A percentile compares a stretch with the other conserved stretches of the same genome.
phyloP scores from a whole-genome alignment of 2,329 filamentous ascomycete species.

The Penicillium digitatum region DNA sequence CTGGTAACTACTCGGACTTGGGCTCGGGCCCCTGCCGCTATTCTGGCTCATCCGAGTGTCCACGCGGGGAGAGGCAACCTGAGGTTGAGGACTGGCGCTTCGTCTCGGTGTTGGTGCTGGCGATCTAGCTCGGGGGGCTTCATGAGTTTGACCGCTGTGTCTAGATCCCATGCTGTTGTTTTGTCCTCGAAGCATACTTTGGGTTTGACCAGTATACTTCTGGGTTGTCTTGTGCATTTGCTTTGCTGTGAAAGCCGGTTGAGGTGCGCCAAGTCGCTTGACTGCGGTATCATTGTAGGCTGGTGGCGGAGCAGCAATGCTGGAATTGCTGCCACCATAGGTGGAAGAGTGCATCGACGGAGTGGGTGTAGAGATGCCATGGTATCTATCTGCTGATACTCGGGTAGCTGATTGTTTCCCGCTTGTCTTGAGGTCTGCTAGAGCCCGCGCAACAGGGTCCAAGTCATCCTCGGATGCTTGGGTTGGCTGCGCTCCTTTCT shows the following conservation, averaged over 20 bases:
- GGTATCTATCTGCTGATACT: conserved; percentile 93
- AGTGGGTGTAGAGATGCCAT: conserved; percentile 82
- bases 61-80: conserved; percentile 27
- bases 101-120: conserved; percentile 65
- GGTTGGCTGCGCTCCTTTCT: conserved; percentile 37
- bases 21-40: conserved; percentile 40
- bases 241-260: conserved; percentile 85
- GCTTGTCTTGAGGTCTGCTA: conserved; percentile 87
- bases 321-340: conserved; percentile 31
- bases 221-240: conserved; percentile 95
- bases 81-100: conserved; percentile 32
- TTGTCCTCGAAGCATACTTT: conserved; percentile 63
- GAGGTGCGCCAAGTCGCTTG: conserved; percentile 78
- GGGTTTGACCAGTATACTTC: conserved; percentile 77
- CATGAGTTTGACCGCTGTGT: conserved; percentile 49
- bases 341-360: conserved; percentile 45
- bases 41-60: conserved; percentile 41
- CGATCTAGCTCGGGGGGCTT: conserved; percentile 53
- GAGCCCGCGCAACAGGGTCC: conserved; percentile 86
- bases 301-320: conserved; percentile 73
- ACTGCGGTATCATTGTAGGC: conserved; percentile 73
- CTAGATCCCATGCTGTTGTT: conserved; percentile 43
- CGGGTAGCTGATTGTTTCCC: conserved; percentile 74
- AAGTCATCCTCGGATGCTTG: conserved; percentile 55
- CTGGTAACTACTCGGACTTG: conserved; percentile 45